Evolutionary conservation across 306 rosid genomes (phyloP), one percentile per base, ranked within the genome.

Genomic region (Nissolia schottii): DNA sequence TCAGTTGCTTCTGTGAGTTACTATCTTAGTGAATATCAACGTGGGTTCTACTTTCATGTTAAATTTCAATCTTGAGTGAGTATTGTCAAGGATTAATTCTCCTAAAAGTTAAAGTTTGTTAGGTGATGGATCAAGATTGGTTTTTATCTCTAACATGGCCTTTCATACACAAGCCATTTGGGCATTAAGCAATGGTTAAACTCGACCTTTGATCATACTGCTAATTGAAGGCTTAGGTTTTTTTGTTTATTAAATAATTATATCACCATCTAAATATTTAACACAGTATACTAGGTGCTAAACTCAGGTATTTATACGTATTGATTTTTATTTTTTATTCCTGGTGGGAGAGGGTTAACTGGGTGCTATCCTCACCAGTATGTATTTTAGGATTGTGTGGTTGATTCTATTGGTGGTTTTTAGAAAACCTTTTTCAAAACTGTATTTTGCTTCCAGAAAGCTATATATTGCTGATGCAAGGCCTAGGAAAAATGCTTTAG

Each of bases 381-480:
- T 55, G 38, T 4, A 22, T 24, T 10, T 8, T 37, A 4, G 24
- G 22, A 67, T n/a, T 37, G 20, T 68, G 49, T 25, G 56, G 49
- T 22, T 23, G n/a, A 24, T 25, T 43, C 13, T n/a, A n/a, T 34
- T 34, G 38, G 38, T 7, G 9, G 5, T 34, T 34, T 4, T 2
- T 34, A 34, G 10, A 15, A 15, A 34, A 10, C 50, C 20, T 2
- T 5, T 46, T 35, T 63, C n/a, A n/a, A 72, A 59, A 74, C 53
- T 67, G 32, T 51, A 51, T 74, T 49, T 58, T 55, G 54, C 25
- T 46, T 67, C 46, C 57, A 94, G 99, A 89, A 94, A 94, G 87
- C 85, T 94, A 61, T 94, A 91, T 81, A 94, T 94, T 22, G 96
- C 91, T 34, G 99, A 94, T 82, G 99, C 99, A 9, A 88, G 99